Percentiles rank a stretch among this genome's conserved stretches.
Conservation (phyloP, 1,284 basidiomycete species). For the Trametes pubescens region DNA sequence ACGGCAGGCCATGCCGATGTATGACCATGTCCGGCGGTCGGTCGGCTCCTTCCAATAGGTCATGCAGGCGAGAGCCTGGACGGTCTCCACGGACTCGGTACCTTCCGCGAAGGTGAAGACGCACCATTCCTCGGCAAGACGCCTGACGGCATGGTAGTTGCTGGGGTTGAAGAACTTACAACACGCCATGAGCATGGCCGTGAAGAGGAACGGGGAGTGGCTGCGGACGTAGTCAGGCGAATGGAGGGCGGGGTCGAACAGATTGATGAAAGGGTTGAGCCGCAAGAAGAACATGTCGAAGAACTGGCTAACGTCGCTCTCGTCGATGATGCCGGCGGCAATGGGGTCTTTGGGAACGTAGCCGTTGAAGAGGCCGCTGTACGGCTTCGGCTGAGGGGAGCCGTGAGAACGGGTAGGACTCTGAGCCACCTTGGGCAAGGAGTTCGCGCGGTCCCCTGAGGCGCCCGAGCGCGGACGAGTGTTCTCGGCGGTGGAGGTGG, state of each 20-base stretch:
- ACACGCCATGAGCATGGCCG: conserved; percentile 81
- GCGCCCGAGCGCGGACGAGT: conserved; percentile 29
- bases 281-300: conserved; percentile 82
- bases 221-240: conserved; percentile 77
- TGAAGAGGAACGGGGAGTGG: conserved; percentile 81
- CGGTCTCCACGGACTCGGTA: conserved; percentile 81
- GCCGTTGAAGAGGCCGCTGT: conserved; percentile 35
- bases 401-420: conserved; percentile 29
- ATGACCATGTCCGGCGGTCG: conserved; percentile 83
- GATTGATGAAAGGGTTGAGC: conserved; percentile 85
- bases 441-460: conserved; percentile 30
- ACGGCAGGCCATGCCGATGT: conserved; percentile 86
- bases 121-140: conserved; percentile 74
- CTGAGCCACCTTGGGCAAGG: conserved; percentile 35
- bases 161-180: conserved; percentile 85
- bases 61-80: conserved; percentile 84
- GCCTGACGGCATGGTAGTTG: conserved; percentile 70
- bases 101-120: conserved; percentile 79
- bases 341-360: conserved; percentile 67
- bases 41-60: conserved; percentile 90
- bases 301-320: conserved; percentile 69
- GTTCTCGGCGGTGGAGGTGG: conserved; percentile 18
- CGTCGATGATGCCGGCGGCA: conserved; percentile 69
- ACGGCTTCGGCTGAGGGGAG: conserved; percentile 36
- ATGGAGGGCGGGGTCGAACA: conserved; percentile 83